phyloP scores from a whole-genome alignment of 257 asterid genomes.

The Salvia miltiorrhiza region DNA sequence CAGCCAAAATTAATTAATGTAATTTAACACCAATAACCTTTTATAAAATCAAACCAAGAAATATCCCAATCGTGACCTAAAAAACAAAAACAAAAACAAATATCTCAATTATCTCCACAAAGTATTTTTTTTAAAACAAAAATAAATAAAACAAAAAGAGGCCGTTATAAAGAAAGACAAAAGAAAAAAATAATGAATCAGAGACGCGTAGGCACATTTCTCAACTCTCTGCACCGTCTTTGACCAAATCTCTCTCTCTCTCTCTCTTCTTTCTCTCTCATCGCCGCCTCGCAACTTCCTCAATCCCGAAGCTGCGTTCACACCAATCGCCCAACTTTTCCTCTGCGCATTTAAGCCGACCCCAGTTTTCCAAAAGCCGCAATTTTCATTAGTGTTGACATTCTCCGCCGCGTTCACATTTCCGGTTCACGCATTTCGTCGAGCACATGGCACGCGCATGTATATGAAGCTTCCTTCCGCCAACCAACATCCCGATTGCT shows the following conservation, averaged over 20 bases:
- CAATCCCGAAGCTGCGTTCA: slow-evolving; percentile 41
- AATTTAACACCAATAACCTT: too few relatives aligned
- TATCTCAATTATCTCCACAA: too few relatives aligned
- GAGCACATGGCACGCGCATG: slow-evolving; percentile 20
- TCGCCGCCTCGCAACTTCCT: slow-evolving; percentile 31
- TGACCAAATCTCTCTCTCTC: slow-evolving; percentile 12
- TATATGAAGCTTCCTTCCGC: slow-evolving; percentile 20
- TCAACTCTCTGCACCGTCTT: slow-evolving; percentile 29
- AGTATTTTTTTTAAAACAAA: too few relatives aligned
- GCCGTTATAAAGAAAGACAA: neutral
- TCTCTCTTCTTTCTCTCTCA: neutral
- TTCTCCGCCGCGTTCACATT: slow-evolving; percentile 43
- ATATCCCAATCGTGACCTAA: too few relatives aligned
- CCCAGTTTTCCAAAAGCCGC: slow-evolving; percentile 24
- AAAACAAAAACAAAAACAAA: too few relatives aligned
- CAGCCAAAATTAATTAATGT: too few relatives aligned
- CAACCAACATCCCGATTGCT: slow-evolving; percentile 9
- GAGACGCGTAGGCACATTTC: slow-evolving; percentile 24
- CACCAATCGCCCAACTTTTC: slow-evolving; percentile 23
- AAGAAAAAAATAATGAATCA: neutral
- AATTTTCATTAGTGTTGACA: slow-evolving; percentile 19
- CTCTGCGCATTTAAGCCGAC: slow-evolving; percentile 7
- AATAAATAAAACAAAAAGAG: too few relatives aligned
- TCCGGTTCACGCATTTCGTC: slow-evolving; percentile 38
- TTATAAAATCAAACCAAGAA: too few relatives aligned